Evolutionary conservation across 2,329 filamentous ascomycete species (phyloP).

Genomic region (Chaetomium sp.): DNA sequence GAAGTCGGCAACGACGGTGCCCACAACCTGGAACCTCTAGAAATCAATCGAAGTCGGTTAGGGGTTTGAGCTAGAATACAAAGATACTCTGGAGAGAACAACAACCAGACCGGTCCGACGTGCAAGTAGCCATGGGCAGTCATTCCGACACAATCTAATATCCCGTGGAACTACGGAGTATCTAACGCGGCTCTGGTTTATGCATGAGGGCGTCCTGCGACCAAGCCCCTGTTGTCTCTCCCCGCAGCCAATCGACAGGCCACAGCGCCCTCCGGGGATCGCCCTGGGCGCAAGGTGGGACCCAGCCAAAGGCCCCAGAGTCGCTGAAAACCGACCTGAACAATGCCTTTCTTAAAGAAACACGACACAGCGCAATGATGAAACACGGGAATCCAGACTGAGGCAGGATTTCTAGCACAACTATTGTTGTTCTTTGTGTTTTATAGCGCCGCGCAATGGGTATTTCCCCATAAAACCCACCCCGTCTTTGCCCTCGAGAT

Average conservation of each 20-base stretch:
- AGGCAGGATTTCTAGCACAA: slow-evolving; percentile 16
- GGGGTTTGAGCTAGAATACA: too few species aligned
- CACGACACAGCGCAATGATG: slow-evolving; percentile 28
- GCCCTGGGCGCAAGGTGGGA: slow-evolving; percentile 7
- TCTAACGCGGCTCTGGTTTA: slow-evolving; percentile 20
- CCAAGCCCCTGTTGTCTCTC: slow-evolving; percentile 18
- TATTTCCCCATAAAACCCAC: slow-evolving; percentile 1
- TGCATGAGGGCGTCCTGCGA: slow-evolving; percentile 22
- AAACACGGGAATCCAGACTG: slow-evolving; percentile 31
- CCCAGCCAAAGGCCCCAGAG: slow-evolving; percentile 8
- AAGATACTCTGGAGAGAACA: neutral
- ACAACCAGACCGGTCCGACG: neutral
- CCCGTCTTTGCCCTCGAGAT: slow-evolving; percentile 9
- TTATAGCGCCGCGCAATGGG: slow-evolving; percentile 18
- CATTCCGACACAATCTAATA: neutral
- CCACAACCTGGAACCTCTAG: too few species aligned
- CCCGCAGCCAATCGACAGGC: slow-evolving; percentile 28
- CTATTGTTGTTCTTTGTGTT: neutral
- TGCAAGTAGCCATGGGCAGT: neutral
- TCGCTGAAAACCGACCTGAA: slow-evolving; percentile 23
- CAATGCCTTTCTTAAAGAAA: slow-evolving; percentile 31
- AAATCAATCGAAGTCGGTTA: too few species aligned
- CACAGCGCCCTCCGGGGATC: slow-evolving; percentile 21
- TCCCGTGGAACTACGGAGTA: neutral
- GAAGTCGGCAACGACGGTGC: too few species aligned